Percentiles rank a stretch among this genome's conserved stretches.
Conservation (phyloP, 805 yeast species). For the Saccharomyces kudriavzevii region DNA sequence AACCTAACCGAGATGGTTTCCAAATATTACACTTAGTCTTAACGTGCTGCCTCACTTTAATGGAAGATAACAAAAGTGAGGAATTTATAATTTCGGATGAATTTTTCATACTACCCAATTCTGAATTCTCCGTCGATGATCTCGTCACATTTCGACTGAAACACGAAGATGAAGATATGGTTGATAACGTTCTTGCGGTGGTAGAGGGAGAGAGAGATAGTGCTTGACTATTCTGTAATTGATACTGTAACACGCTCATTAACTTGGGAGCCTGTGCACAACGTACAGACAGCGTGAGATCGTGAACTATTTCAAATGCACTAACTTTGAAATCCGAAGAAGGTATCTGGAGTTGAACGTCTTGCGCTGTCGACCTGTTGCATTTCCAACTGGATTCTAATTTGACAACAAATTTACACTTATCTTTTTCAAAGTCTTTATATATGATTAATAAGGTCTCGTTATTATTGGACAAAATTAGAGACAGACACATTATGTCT, state of each 20-base stretch:
- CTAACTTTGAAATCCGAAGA: constrained; percentile 7
- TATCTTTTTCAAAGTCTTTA: constrained; percentile 4
- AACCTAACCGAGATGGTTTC: constrained; percentile 14
- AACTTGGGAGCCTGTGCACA: constrained; percentile 15
- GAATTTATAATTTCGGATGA: constrained; percentile 3
- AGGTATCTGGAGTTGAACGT: constrained; percentile 23
- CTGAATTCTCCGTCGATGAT: constrained; percentile 9
- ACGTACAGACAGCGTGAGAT: constrained; percentile 16
- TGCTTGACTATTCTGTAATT: constrained; percentile 12
- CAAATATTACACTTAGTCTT: constrained; percentile 14
- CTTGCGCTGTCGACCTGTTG: constrained; percentile 26
- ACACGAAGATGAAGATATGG: constrained; percentile 15
- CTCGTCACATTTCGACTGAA: constrained; percentile 9
- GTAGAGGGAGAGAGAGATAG: constrained; percentile 15
- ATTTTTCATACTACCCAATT: background rate
- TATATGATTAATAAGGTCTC: constrained; percentile 9
- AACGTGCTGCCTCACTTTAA: constrained; percentile 20
- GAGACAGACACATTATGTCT: constrained; percentile 2
- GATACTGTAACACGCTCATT: constrained; percentile 15
- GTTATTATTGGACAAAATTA: constrained; percentile 2
- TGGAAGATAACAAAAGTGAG: constrained; percentile 14
- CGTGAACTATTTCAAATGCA: constrained; percentile 3
- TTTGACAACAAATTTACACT: constrained; percentile 11
- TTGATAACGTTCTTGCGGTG: constrained; percentile 22
- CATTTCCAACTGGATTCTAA: constrained; percentile 18